Base-by-base conservation (phyloP, 345 rosid genomes). In the Hirschfeldia incana region DNA sequence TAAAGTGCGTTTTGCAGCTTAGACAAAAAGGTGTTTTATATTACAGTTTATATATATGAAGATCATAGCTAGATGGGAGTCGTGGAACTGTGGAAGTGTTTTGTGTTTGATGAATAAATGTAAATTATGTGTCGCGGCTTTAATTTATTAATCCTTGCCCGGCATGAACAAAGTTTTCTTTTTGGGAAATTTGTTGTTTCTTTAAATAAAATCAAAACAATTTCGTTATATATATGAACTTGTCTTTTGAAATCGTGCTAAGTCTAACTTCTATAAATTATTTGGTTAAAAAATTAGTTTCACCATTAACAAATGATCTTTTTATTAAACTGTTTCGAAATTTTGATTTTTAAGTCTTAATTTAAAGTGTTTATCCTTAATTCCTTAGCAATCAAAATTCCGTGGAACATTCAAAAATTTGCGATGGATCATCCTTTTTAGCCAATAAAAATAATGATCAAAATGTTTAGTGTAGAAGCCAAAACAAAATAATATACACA, bases 31-130 rank as follows among this genome's bases (percentile, higher is more conserved):
- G 64, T 79, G 78, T 68, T 73, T 7, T 4, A 70, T 49, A 63
- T 67, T 68, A 74, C 36, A 61, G 78, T 62, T 78, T 44, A 59
- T 61, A 73, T 44, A 59, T 61, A 73, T 79, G 78, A 72, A 42
- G 36, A 42, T 72, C 72, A 42, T 53, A 77, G 73, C 51, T 28
- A 39, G 8, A 65, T 65, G 49, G 36, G 60, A 29, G 61, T 42
- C 34, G 58, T 12, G 29, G 33, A 21, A 36, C 32, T 27, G 58
- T 12, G 29, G 33, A 21, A 36, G 67, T 78, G 37, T 72, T 72
- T 36, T 64, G 29, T 62, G 8, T 57, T 29, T 62, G 59, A 27
- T 36, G 60, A 64, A 63, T 67, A 69, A 21, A 74, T 73, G 78
- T 74, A 61, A 61, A 27, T 67, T 34, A 49, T 12, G 4, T 53